These are phyloP conservation scores for Rutstroemia sp. DNA, from an alignment of 2,329 filamentous ascomycete genomes.

Conservation along the genomic window DNA sequence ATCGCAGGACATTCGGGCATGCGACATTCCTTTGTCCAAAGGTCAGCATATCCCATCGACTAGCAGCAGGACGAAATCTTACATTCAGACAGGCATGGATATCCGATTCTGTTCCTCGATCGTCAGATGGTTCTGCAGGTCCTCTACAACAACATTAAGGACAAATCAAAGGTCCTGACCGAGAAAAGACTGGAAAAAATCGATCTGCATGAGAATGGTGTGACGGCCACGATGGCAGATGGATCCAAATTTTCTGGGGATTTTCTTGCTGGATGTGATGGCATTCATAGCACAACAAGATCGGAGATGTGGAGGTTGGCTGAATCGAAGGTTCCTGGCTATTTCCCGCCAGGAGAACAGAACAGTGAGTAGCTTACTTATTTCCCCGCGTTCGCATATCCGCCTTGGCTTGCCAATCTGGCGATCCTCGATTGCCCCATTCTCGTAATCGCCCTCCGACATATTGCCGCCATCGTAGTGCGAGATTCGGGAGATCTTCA, in stretches of 20 bases:
- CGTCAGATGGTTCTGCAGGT: constrained; percentile 30
- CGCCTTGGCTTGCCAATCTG: neutral
- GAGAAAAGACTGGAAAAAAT: constrained; percentile 6
- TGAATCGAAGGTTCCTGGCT: constrained; percentile 12
- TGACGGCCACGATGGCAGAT: constrained; percentile 5
- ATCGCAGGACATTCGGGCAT: neutral
- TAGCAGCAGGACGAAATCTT: neutral
- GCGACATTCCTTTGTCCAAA: neutral
- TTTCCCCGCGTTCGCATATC: neutral
- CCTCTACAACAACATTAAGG: constrained; percentile 23
- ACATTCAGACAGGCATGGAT: constrained; percentile 6
- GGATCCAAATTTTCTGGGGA: constrained; percentile 6
- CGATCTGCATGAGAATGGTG: constrained; percentile 1
- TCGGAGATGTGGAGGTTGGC: constrained; percentile 25
- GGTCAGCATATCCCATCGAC: neutral
- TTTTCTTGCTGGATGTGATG: constrained; percentile 12
- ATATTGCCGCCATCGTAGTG: too few relatives aligned
- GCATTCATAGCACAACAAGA: constrained; percentile 17
- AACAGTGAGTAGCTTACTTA: constrained; percentile 7
- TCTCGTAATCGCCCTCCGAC: too few relatives aligned
- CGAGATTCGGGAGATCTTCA: neutral
- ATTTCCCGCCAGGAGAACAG: constrained; percentile 1
- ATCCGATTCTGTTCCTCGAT: constrained; percentile 25
- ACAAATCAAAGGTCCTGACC: constrained; percentile 10
- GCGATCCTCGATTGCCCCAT: neutral